A percentile compares a stretch with the other conserved stretches of the same genome.
phyloP scores from a whole-genome alignment of 495 filamentous ascomycete species.

The Neurospora africana region DNA sequence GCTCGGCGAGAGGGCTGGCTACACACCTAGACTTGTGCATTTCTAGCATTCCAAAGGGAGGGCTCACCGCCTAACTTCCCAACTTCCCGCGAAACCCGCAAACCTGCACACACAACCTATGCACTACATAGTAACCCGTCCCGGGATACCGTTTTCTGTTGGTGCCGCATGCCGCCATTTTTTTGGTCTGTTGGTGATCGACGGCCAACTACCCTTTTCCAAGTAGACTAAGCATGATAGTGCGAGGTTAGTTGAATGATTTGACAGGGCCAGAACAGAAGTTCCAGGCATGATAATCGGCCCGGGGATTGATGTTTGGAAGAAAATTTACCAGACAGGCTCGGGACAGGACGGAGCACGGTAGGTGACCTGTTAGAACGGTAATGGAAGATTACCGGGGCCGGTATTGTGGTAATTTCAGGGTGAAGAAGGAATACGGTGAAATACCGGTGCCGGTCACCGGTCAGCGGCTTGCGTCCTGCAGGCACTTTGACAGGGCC shows the following conservation, averaged over 20 bases:
- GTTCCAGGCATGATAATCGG: not conserved
- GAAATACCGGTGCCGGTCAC: not conserved
- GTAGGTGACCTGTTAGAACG: not conserved
- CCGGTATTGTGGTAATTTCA: not conserved
- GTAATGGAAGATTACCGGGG: not conserved
- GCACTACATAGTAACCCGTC: not conserved
- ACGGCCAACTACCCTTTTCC: not conserved
- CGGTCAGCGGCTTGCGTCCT: not conserved
- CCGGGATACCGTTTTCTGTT: not conserved
- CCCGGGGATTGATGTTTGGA: not conserved
- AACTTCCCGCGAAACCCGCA: not conserved
- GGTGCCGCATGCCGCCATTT: not conserved
- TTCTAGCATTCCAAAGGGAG: not conserved
- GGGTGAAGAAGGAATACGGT: not conserved
- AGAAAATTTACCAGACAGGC: not conserved
- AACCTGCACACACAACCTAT: not conserved
- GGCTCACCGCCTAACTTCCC: not conserved
- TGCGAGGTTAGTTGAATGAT: not conserved
- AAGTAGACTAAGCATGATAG: not conserved
- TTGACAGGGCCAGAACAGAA: not conserved
- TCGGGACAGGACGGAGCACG: not conserved
- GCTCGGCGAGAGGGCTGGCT: too few relatives aligned
- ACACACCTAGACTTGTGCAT: too few relatives aligned
- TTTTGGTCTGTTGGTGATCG: not conserved
- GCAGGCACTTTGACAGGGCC: not conserved